phyloP scores from a whole-genome alignment of 257 asterid species.

The Solanum neorickii region DNA sequence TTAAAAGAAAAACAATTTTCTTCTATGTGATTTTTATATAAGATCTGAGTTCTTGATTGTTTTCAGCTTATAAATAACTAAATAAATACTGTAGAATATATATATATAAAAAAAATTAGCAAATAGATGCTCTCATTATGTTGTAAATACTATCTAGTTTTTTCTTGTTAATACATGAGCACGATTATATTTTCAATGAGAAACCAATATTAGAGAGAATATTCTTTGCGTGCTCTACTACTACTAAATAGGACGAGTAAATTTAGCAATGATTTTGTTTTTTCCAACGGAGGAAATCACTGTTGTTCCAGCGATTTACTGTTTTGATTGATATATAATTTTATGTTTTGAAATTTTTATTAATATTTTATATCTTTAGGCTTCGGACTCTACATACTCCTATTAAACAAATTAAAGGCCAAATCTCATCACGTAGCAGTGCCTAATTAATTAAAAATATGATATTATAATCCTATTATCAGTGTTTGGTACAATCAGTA shows the following conservation, averaged over 20 bases:
- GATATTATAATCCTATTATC: neutral
- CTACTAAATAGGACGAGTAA: neutral
- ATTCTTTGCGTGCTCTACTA: neutral
- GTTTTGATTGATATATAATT: no score
- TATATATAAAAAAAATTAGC: neutral
- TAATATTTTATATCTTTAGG: no score
- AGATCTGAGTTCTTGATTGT: no score
- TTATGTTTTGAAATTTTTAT: no score
- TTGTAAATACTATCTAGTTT: neutral
- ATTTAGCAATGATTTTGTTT: no score
- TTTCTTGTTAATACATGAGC: neutral
- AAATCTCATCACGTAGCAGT: neutral
- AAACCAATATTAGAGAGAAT: neutral
- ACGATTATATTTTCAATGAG: neutral
- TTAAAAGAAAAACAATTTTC: no score
- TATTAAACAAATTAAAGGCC: neutral
- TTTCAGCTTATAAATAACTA: neutral
- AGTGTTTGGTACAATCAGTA: constrained; percentile 27
- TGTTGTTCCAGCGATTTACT: no score
- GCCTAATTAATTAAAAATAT: neutral
- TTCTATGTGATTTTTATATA: no score
- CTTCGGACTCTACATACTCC: neutral
- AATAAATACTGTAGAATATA: neutral
- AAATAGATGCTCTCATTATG: neutral
- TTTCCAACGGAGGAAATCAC: no score